A percentile compares a stretch with the other conserved stretches of the same genome.
These are phyloP conservation scores for Phytopythium mirpurense DNA, from an alignment of 352 stramenopile genomes.

Conservation along the genomic window DNA sequence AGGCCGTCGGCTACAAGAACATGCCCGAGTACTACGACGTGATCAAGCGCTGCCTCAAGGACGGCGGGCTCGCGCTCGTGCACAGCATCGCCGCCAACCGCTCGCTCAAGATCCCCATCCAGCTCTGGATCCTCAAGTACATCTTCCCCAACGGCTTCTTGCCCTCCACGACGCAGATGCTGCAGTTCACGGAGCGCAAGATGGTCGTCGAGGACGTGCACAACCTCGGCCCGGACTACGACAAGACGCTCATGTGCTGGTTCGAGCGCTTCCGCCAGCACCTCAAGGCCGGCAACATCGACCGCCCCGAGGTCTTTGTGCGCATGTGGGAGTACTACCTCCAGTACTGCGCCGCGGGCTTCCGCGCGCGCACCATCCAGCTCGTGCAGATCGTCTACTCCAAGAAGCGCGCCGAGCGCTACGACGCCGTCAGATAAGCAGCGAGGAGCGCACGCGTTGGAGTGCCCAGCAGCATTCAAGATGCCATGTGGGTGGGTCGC, in stretches of 20 bases:
- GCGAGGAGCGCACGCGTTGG: too few species aligned
- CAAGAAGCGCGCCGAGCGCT: conserved; percentile 76
- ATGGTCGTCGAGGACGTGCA: conserved; percentile 79
- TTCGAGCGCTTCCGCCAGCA: conserved; percentile 82
- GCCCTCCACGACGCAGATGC: conserved; percentile 70
- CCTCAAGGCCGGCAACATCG: conserved; percentile 66
- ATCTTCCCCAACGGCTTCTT: conserved; percentile 90
- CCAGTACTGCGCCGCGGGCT: conserved; percentile 87
- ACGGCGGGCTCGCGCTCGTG: conserved; percentile 65
- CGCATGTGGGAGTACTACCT: conserved; percentile 91
- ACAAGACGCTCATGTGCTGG: conserved; percentile 89
- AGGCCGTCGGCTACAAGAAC: conserved; percentile 89
- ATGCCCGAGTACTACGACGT: conserved; percentile 83
- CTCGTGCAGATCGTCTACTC: conserved; percentile 82
- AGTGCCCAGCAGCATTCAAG: background rate
- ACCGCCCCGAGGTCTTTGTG: conserved; percentile 78
- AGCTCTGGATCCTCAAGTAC: conserved; percentile 89
- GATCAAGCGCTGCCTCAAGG: conserved; percentile 79
- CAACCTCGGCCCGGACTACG: conserved; percentile 86
- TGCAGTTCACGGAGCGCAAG: conserved; percentile 75
- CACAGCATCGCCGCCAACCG: conserved; percentile 83
- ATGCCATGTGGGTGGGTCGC: too few species aligned
- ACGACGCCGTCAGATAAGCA: conserved; percentile 75
- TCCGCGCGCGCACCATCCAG: conserved; percentile 83
- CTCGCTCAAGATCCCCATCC: conserved; percentile 76